phyloP scores from a whole-genome alignment of 306 rosid species.

The Quercus ilex region DNA sequence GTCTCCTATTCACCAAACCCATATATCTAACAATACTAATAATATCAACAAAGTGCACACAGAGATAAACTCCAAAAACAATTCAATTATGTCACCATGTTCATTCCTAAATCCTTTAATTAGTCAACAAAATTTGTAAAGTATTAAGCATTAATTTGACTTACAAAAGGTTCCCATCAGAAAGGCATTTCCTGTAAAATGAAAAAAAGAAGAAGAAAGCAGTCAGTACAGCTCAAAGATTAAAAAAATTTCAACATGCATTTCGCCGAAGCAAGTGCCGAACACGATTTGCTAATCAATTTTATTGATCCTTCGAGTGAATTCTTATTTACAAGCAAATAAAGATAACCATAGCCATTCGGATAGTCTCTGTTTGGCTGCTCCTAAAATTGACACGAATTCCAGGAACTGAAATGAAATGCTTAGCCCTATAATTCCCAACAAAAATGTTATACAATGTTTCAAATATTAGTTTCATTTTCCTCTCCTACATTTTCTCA shows the following conservation, averaged over 20 bases:
- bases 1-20: background rate
- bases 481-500: background rate
- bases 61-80: background rate
- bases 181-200: slow-evolving; percentile 74
- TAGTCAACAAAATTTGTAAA: background rate
- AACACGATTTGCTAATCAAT: background rate
- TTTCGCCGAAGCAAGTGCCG: background rate
- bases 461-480: background rate
- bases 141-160: slow-evolving; percentile 17
- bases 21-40: background rate
- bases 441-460: background rate
- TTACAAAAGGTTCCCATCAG: slow-evolving; percentile 92
- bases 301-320: background rate
- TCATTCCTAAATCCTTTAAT: background rate
- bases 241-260: background rate
- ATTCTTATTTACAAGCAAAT: background rate
- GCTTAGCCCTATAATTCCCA: background rate
- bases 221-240: slow-evolving; percentile 29
- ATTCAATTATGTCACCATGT: background rate
- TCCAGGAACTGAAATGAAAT: background rate
- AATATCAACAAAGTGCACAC: background rate
- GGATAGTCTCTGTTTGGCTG: background rate
- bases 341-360: background rate
- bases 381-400: background rate
- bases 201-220: slow-evolving; percentile 25